Evolutionary conservation across 2,329 filamentous ascomycete species (phyloP).

Genomic region (Amesomyces nigricolor): DNA sequence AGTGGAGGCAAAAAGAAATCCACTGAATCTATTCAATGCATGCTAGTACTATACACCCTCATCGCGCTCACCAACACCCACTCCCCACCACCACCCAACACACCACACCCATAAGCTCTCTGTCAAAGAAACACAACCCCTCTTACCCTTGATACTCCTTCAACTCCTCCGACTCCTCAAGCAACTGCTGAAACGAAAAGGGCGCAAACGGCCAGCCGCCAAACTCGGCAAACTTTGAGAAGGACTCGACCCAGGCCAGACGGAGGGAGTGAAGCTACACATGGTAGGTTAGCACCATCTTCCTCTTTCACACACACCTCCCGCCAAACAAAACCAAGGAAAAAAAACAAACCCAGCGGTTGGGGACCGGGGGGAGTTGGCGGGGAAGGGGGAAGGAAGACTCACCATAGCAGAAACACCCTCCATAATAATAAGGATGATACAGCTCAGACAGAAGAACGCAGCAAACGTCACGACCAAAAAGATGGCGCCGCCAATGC

Average conservation of each 20-base stretch:
- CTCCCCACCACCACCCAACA: background rate
- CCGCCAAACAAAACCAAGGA: no score
- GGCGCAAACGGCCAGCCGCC: slow-evolving; percentile 81
- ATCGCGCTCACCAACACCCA: background rate
- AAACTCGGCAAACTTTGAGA: slow-evolving; percentile 95
- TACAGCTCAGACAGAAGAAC: slow-evolving; percentile 75
- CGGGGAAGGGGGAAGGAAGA: background rate
- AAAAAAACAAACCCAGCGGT: no score
- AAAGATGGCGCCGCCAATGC: slow-evolving; percentile 67
- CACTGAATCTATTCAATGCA: slow-evolving; percentile 14
- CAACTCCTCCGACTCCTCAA: slow-evolving; percentile 73
- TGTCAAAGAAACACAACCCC: slow-evolving; percentile 8
- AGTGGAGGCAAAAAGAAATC: background rate
- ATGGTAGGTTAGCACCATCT: background rate
- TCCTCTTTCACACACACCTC: background rate
- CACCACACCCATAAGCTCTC: background rate
- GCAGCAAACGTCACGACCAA: slow-evolving; percentile 77
- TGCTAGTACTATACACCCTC: slow-evolving; percentile 2
- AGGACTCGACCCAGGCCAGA: slow-evolving; percentile 94
- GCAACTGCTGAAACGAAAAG: slow-evolving; percentile 76
- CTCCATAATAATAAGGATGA: slow-evolving; percentile 86
- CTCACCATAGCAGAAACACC: slow-evolving; percentile 81
- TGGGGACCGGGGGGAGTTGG: no score
- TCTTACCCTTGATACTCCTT: slow-evolving; percentile 49
- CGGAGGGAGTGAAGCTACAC: slow-evolving; percentile 54